Conservation (phyloP, 31 red algal genomes). For the Asparagopsis taxiformis region DNA sequence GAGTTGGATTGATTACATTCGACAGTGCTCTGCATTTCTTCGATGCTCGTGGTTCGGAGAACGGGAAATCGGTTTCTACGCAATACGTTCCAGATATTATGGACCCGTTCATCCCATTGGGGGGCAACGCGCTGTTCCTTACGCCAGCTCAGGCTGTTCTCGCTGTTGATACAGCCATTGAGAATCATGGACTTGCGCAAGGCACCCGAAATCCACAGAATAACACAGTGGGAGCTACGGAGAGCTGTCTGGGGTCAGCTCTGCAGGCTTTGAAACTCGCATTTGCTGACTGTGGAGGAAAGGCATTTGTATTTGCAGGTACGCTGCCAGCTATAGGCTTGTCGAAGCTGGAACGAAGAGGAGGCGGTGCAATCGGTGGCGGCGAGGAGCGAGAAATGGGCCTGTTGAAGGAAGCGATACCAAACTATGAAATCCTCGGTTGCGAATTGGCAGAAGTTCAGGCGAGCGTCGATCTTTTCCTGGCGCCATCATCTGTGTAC, state of each 20-base stretch:
- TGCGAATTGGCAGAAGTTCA: conserved; percentile 72
- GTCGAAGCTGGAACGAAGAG: conserved; percentile 61
- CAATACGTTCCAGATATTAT: conserved; percentile 68
- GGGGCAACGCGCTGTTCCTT: conserved; percentile 54
- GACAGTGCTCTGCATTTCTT: conserved; percentile 54
- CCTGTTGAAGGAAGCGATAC: conserved; percentile 64
- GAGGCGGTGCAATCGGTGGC: conserved; percentile 55
- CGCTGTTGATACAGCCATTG: conserved; percentile 43
- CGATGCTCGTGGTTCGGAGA: conserved; percentile 43
- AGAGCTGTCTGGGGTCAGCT: conserved; percentile 49
- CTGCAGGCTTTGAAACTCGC: conserved; percentile 53
- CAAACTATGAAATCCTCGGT: conserved; percentile 75
- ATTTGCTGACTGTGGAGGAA: conserved; percentile 65
- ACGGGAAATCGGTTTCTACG: conserved; percentile 44
- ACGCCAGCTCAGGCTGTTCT: conserved; percentile 53
- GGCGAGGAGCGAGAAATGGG: conserved; percentile 82
- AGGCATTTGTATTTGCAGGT: conserved; percentile 59
- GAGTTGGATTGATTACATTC: conserved; percentile 51
- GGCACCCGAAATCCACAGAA: conserved; percentile 15
- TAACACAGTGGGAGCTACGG: conserved; percentile 21
- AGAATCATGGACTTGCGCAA: conserved; percentile 28
- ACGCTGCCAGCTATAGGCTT: conserved; percentile 64
- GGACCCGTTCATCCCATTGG: conserved; percentile 78
- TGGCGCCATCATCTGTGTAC: conserved; percentile 67
- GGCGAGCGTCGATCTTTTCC: conserved; percentile 75